Conservation (phyloP, 345 rosid genomes). For the Physaria fendleri region DNA sequence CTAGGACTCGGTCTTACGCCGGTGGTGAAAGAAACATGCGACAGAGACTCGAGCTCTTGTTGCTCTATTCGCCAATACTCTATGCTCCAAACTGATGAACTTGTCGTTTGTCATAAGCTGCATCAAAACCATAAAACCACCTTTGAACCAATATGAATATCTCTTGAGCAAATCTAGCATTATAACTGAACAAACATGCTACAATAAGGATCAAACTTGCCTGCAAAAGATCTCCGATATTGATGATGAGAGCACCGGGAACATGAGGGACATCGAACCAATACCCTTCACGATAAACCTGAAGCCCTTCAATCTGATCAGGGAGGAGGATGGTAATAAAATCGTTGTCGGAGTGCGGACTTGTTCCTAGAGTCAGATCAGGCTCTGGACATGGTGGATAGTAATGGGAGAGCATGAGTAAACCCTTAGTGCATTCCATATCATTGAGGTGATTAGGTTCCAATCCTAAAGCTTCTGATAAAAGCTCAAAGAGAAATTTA, state of each 20-base stretch:
- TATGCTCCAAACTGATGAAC: slow-evolving; percentile 38
- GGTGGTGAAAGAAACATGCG: slow-evolving; percentile 38
- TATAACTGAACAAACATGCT: no score
- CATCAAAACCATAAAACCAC: not conserved
- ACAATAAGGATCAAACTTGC: no score
- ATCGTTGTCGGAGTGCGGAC: slow-evolving; percentile 38
- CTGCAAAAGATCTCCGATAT: slow-evolving; percentile 56
- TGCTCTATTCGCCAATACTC: slow-evolving; percentile 37
- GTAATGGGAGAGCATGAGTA: slow-evolving; percentile 39
- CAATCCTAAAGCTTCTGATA: slow-evolving; percentile 56
- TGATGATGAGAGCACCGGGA: slow-evolving; percentile 48
- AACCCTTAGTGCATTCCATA: slow-evolving; percentile 37
- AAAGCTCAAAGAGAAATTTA: slow-evolving; percentile 31
- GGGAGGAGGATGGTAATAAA: slow-evolving; percentile 54
- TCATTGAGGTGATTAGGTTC: slow-evolving; percentile 33
- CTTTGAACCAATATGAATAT: no score
- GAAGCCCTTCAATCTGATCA: slow-evolving; percentile 60
- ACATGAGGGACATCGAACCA: slow-evolving; percentile 44
- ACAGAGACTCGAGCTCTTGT: slow-evolving; percentile 33
- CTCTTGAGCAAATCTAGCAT: no score
- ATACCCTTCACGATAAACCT: slow-evolving; percentile 30
- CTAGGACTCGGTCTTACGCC: slow-evolving; percentile 15
- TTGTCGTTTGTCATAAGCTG: slow-evolving; percentile 44
- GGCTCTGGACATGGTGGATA: slow-evolving; percentile 59
- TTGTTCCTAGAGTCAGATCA: slow-evolving; percentile 43